Evolutionary conservation across 495 filamentous ascomycete genomes (phyloP).

Genomic region (Tirmania nivea): DNA sequence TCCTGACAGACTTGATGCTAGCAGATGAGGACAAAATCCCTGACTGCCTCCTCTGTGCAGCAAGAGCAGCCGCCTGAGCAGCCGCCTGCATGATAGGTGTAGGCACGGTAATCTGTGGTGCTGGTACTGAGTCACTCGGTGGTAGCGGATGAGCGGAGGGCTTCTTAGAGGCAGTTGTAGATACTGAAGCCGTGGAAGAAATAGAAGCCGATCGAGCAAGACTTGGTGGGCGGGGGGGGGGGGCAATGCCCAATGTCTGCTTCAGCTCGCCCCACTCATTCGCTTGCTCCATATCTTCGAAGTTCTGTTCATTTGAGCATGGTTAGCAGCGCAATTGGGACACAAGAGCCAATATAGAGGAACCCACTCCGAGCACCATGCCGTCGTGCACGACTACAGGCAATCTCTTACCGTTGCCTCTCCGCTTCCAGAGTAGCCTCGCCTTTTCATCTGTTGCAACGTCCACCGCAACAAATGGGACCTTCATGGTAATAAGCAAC

Average conservation of each 20-base stretch:
- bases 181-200: slow-evolving; percentile 15
- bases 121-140: slow-evolving; percentile 8
- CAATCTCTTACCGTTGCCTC: slow-evolving; percentile 56
- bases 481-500: slow-evolving; percentile 82
- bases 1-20: slow-evolving; percentile 9
- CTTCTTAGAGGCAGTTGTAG: neutral
- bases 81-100: neutral
- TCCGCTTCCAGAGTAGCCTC: slow-evolving; percentile 69
- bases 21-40: slow-evolving; percentile 4
- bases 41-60: slow-evolving; percentile 7
- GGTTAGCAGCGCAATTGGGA: too few species aligned
- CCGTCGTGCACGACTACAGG: slow-evolving; percentile 80
- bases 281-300: slow-evolving; percentile 93
- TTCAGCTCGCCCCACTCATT: slow-evolving; percentile 95
- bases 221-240: slow-evolving; percentile 24
- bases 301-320: slow-evolving; percentile 34
- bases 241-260: slow-evolving; percentile 44
- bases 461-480: slow-evolving; percentile 82
- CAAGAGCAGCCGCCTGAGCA: slow-evolving; percentile 9
- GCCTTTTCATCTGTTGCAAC: slow-evolving; percentile 82
- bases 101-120: slow-evolving; percentile 1
- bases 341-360: neutral
- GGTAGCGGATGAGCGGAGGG: slow-evolving; percentile 23
- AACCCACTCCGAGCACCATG: slow-evolving; percentile 60
- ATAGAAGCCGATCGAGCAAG: slow-evolving; percentile 13